A percentile compares a stretch with the other conserved stretches of the same genome.
phyloP scores from a whole-genome alignment of 495 filamentous ascomycete genomes.

The Neurospora tetraspora region DNA sequence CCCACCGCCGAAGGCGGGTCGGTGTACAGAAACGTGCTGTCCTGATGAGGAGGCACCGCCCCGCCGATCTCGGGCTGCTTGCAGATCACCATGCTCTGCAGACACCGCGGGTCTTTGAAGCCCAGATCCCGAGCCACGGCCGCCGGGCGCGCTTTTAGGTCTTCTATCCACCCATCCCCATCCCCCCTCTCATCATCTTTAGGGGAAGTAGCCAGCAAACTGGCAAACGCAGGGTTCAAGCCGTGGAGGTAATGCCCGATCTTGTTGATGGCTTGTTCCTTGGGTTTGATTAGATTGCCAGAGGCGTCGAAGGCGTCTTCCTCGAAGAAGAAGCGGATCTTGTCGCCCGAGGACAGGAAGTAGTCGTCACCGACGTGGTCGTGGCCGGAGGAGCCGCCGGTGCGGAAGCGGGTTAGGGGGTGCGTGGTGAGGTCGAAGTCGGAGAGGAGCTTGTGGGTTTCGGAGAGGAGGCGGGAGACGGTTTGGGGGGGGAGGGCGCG shows the following conservation, averaged over 20 bases:
- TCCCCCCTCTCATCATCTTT: slow-evolving; percentile 19
- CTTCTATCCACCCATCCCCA: background rate
- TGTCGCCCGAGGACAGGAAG: slow-evolving; percentile 81
- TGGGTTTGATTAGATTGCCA: slow-evolving; percentile 60
- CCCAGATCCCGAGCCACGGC: slow-evolving; percentile 61
- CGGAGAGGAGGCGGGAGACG: slow-evolving; percentile 55
- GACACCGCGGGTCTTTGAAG: slow-evolving; percentile 56
- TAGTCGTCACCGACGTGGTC: slow-evolving; percentile 90
- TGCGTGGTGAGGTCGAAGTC: slow-evolving; percentile 67
- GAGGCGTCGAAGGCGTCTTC: slow-evolving; percentile 59
- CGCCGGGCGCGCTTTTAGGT: slow-evolving; percentile 28
- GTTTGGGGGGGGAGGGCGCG: slow-evolving; percentile 57
- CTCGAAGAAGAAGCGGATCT: slow-evolving; percentile 96
- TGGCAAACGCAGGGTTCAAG: slow-evolving; percentile 59
- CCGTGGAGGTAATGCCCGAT: slow-evolving; percentile 87
- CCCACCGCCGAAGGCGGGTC: slow-evolving; percentile 82
- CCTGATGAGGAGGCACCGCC: slow-evolving; percentile 78
- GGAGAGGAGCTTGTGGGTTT: slow-evolving; percentile 65
- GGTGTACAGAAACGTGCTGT: slow-evolving; percentile 88
- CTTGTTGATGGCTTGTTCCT: slow-evolving; percentile 82
- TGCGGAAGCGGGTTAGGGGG: slow-evolving; percentile 87
- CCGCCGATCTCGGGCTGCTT: slow-evolving; percentile 96
- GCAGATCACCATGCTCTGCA: slow-evolving; percentile 97
- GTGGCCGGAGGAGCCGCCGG: slow-evolving; percentile 51
- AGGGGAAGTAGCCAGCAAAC: slow-evolving; percentile 42